Evolutionary conservation across 2,329 filamentous ascomycete species (phyloP), one percentile per base, ranked within the genome.

Genomic region (Aspergillus sp.): DNA sequence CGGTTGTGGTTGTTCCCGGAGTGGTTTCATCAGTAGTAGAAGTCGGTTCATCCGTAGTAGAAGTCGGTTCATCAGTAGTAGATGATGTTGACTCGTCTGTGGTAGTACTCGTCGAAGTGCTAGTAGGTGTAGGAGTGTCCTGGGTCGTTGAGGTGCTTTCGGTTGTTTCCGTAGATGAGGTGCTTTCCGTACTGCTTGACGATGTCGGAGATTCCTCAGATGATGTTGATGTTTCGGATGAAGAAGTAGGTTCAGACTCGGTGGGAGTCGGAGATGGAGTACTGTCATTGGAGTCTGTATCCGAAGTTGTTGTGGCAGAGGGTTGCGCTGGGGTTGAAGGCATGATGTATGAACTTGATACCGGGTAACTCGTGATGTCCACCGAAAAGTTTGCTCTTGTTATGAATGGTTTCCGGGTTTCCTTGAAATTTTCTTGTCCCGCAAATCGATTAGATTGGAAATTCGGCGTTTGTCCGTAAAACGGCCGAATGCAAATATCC

Each of bases 201-300:
- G 47, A 40, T 53, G 65, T 52, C 3, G 65, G 49, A 21, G 55
- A 62, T 21, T 62, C 60, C 14, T 65, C 65, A 14, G 56, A 52
- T 3, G 57, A 56, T 19, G 62, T 55, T 40, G 61, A 39, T 11
- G 57, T 37, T 8, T 57, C 47, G 5, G 57, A 51, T n/a, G 57
- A 43, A 27, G 61, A 60, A 24, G 69, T 64, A 48, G 60, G 55
- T 48, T 73, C 54, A 4, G 66, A 63, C 45, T 51, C 40, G 6
- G 50, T 56, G n/a, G 53, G 24, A 35, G 31, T 35, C 19, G 44
- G 11, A 15, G 66, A 62, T 6, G 64, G 6, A 5, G 46, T 24
- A 15, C 6, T 21, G 3, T 23, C 37, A 6, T 55, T 33, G 6
- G 57, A 14, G 8, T 51, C 48, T 6, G 48, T 40, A 5, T 51